Evolutionary conservation across 2,329 filamentous ascomycete genomes (phyloP).

Genomic region (Aspergillus awamori): DNA sequence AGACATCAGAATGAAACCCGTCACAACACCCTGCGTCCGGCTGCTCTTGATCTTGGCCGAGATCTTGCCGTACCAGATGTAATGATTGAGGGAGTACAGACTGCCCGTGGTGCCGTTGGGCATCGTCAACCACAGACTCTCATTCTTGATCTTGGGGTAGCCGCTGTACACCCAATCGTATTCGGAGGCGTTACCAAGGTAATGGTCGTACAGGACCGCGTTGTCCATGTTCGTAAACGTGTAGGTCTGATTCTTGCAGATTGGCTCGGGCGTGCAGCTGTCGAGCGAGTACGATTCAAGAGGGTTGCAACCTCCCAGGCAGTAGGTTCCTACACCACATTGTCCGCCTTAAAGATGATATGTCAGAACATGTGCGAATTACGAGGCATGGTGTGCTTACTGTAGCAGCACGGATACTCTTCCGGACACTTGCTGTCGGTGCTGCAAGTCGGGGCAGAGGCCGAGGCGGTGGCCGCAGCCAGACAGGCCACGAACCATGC

Average conservation of each 20-base stretch:
- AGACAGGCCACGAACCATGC: constrained; percentile 1
- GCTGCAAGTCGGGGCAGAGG: constrained; percentile 1
- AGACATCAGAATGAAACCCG: constrained; percentile 5
- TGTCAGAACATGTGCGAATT: neutral
- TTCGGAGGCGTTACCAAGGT: constrained; percentile 5
- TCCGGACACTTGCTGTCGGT: constrained; percentile 8
- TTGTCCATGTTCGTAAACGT: constrained; percentile 3
- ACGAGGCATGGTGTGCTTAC: neutral
- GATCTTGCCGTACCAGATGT: constrained; percentile 11
- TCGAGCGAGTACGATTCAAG: constrained; percentile 4
- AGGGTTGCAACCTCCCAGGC: constrained; percentile 10
- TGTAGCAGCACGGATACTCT: constrained; percentile 4
- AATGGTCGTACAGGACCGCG: neutral
- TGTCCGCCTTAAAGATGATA: neutral
- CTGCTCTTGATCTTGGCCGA: constrained; percentile 10
- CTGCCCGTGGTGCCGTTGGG: constrained; percentile 10
- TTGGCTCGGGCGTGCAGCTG: constrained; percentile 1
- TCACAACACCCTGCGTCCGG: neutral
- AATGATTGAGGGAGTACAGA: constrained; percentile 2
- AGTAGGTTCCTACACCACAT: constrained; percentile 8
- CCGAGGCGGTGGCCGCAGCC: constrained; percentile 1
- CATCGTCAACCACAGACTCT: constrained; percentile 8
- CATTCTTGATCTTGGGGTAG: constrained; percentile 6
- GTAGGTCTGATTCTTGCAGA: constrained; percentile 11
- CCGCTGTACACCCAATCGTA: constrained; percentile 7